Base-by-base conservation (phyloP, 2,329 filamentous ascomycete genomes). In the Fusarium caatingaense region DNA sequence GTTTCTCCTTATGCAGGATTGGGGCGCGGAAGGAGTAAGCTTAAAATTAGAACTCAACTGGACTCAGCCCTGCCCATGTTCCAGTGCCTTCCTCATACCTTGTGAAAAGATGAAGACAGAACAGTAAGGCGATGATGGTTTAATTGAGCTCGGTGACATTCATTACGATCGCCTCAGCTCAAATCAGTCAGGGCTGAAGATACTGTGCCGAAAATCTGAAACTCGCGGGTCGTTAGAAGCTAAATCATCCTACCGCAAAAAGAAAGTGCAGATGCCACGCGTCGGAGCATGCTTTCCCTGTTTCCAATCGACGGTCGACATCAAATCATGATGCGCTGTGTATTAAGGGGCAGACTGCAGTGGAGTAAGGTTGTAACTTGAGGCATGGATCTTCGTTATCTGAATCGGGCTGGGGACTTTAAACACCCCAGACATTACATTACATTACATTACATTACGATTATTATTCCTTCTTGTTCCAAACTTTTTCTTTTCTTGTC, bases 271-370 rank as follows among this genome's bases (percentile, higher is more conserved):
- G 30, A 25, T 60, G 54, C 21, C 56, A 64, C 62, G 60, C 60
- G 61, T 64, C 60, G 60, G 60, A 28, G 25, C 41, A 16, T 16
- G 16, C 23, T 13, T 55, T 53, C 42, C 60, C 28, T 65, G 63
- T 53, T 60, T 66, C 55, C 44, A 27, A 28, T 64, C 25, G 49
- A 47, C 56, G 13, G 44, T 41, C 40, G 44, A 49, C 32, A 50
- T 56, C 53, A 69, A 65, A 68, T 69, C 55, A 65, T 28, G 42
- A 56, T 47, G 23, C 42, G 27, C 48, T 37, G 15, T 42, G 42
- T 23, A 68, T 66, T 66, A 67, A 68, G 66, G 66, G 66, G 66
- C 30, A 30, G 28, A 30, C 28, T 30, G 28, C 28, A 69, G 66
- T 68, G 66, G 66, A 23, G 66, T 56, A 56, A 18, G n/a, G 15